These are phyloP conservation scores for Trichoderma brevicompactum DNA, from an alignment of 2,329 filamentous ascomycete species.

Conservation along the genomic window DNA sequence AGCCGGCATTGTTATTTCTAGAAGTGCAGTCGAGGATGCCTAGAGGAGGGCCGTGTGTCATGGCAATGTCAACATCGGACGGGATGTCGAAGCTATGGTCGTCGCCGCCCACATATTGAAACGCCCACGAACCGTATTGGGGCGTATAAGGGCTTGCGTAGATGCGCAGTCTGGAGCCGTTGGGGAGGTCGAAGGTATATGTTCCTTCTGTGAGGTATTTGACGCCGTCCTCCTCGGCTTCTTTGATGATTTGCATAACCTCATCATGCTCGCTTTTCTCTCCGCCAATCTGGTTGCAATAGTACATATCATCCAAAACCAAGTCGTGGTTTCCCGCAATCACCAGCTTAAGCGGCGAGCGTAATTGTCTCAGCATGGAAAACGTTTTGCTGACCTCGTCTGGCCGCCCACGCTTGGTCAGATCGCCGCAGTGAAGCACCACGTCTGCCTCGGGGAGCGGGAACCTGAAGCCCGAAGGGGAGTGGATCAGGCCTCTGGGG, in stretches of 20 bases:
- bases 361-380: conserved; percentile 46
- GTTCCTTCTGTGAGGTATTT: conserved; percentile 54
- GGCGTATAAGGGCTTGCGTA: conserved; percentile 61
- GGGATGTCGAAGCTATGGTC: conserved; percentile 48
- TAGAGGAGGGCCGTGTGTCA: conserved; percentile 60
- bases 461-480: conserved; percentile 39
- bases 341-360: conserved; percentile 56
- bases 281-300: conserved; percentile 23
- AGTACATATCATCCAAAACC: conserved; percentile 43
- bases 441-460: conserved; percentile 50
- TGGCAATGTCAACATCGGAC: conserved; percentile 49
- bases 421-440: conserved; percentile 57
- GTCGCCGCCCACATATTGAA: conserved; percentile 49
- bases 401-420: conserved; percentile 50
- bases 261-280: conserved; percentile 38
- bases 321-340: conserved; percentile 62
- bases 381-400: conserved; percentile 49
- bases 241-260: conserved; percentile 45
- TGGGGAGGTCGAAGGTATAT: conserved; percentile 52
- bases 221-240: conserved; percentile 47
- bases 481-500: conserved; percentile 21
- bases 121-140: conserved; percentile 51
- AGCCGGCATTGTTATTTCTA: conserved; percentile 45
- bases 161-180: conserved; percentile 54
- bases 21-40: conserved; percentile 53